phyloP scores from a whole-genome alignment of 345 rosid species.

The Erodium maritimum region DNA sequence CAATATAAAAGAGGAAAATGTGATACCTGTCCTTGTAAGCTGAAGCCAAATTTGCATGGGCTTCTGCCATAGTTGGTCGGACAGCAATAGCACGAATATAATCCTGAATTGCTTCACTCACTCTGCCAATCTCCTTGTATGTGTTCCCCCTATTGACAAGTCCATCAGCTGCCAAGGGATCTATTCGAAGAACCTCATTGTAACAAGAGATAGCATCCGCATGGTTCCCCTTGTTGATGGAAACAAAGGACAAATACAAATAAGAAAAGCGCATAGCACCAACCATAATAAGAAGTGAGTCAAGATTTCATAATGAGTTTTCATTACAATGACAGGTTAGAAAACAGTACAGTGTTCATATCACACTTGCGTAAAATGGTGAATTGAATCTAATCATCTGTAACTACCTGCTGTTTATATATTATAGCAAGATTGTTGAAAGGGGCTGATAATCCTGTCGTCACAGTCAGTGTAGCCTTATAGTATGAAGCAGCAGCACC shows the following conservation, averaged over 20 bases:
- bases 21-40: slow-evolving; percentile 95
- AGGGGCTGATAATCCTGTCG: slow-evolving; percentile 95
- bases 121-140: slow-evolving; percentile 91
- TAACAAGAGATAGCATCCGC: slow-evolving; percentile 94
- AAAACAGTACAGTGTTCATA: not conserved
- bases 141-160: slow-evolving; percentile 97
- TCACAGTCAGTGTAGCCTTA: slow-evolving; percentile 81
- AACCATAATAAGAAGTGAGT: not conserved
- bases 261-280: not conserved
- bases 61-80: slow-evolving; percentile 95
- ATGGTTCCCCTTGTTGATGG: slow-evolving; percentile 67
- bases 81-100: slow-evolving; percentile 67
- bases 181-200: slow-evolving; percentile 93
- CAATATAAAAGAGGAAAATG: no score
- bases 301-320: no score
- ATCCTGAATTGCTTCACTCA: slow-evolving; percentile 91
- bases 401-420: slow-evolving; percentile 84
- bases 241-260: slow-evolving; percentile 1
- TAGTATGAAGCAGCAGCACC: slow-evolving; percentile 72
- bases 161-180: slow-evolving; percentile 96
- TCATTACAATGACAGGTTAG: not conserved
- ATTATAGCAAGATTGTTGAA: slow-evolving; percentile 92
- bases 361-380: not conserved
- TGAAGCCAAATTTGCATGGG: slow-evolving; percentile 99
- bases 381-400: not conserved